Percentiles rank a stretch among this genome's conserved stretches.
Conservation (phyloP, 139 green algal species). For the Chlamydomonas sphaeroides region DNA sequence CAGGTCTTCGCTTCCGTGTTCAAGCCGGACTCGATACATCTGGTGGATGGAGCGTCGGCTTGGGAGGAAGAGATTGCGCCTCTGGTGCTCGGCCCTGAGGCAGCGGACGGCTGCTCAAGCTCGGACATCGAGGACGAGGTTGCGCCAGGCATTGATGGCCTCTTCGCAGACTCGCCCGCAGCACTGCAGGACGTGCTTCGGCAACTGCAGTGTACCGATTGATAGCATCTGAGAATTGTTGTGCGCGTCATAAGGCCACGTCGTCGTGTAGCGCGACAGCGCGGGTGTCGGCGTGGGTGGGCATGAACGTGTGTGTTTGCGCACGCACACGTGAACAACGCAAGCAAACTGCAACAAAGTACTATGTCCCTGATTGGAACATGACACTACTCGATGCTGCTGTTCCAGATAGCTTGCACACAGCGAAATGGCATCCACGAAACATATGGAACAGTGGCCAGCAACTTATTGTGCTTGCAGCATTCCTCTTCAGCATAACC, state of each 20-base stretch:
- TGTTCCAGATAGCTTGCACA: no score
- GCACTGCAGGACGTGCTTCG: background rate
- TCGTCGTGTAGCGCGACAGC: no score
- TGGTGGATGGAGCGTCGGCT: background rate
- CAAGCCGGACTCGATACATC: background rate
- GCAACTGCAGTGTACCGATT: no score
- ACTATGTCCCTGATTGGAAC: no score
- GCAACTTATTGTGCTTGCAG: background rate
- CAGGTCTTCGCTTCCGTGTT: slow-evolving; percentile 36
- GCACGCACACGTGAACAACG: no score
- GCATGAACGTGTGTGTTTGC: no score
- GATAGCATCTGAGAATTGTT: no score
- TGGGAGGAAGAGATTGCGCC: slow-evolving; percentile 27
- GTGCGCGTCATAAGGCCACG: no score
- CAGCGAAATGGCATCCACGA: no score
- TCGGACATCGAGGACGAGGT: background rate
- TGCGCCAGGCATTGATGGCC: background rate
- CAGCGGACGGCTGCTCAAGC: background rate
- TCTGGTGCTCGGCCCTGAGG: background rate
- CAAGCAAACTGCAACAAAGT: no score
- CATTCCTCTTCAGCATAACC: slow-evolving; percentile 5
- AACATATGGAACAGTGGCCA: slow-evolving; percentile 4
- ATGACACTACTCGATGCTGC: no score
- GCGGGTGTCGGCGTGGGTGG: no score
- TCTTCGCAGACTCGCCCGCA: slow-evolving; percentile 20